Conservation (phyloP, 345 rosid species). For the Salix exigua region DNA sequence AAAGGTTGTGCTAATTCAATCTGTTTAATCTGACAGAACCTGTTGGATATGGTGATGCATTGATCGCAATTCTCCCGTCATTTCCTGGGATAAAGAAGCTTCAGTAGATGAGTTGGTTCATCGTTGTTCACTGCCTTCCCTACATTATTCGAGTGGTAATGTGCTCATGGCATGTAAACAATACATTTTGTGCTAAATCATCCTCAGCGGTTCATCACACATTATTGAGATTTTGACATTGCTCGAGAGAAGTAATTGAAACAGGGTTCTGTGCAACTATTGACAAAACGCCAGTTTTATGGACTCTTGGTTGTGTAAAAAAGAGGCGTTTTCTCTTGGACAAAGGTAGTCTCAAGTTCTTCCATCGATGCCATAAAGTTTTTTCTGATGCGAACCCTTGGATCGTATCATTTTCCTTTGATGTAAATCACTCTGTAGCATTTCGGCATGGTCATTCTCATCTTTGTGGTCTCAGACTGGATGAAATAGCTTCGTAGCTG, state of each 20-base stretch:
- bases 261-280: background rate
- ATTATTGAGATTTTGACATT: background rate
- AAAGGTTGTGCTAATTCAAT: background rate
- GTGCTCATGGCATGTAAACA: background rate
- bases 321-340: background rate
- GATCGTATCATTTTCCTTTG: too few species aligned
- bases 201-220: background rate
- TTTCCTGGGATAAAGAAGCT: conserved; percentile 93
- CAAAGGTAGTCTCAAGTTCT: background rate
- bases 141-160: background rate
- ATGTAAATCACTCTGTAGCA: too few species aligned
- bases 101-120: conserved; percentile 34
- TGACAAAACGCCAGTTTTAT: background rate
- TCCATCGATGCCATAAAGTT: background rate
- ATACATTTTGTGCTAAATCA: background rate
- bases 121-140: background rate
- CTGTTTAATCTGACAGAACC: conserved; percentile 50
- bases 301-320: too few species aligned
- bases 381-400: too few species aligned
- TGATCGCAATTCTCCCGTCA: conserved; percentile 75
- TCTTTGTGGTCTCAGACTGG: background rate
- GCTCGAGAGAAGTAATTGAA: background rate
- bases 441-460: background rate
- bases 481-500: background rate
- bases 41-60: conserved; percentile 82